Conservation (phyloP, 352 stramenopile genomes). For the Phytophthora ohioensis region DNA sequence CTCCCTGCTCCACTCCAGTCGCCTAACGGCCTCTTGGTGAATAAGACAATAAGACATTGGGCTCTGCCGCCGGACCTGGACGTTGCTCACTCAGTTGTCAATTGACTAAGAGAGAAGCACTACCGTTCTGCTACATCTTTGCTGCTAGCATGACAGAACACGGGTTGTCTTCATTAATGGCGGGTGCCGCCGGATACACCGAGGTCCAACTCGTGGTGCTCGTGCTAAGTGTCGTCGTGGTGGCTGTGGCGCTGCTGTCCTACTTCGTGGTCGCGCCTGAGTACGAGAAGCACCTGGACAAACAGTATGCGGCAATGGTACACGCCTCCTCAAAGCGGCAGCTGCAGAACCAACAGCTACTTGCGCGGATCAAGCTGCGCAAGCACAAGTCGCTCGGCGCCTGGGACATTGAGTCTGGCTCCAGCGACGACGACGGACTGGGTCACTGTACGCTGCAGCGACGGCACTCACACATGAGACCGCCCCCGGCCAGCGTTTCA, state of each 20-base stretch:
- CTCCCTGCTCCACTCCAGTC: neutral
- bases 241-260: conserved; percentile 71
- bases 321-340: conserved; percentile 42
- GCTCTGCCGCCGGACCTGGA: neutral
- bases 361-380: conserved; percentile 37
- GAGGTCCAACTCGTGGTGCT: conserved; percentile 68
- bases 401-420: conserved; percentile 60
- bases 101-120: conserved; percentile 12
- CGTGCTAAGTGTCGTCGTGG: conserved; percentile 59
- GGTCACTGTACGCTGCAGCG: conserved; percentile 16
- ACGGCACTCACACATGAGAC: conserved; percentile 35
- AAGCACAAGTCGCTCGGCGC: conserved; percentile 52
- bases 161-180: conserved; percentile 30
- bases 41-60: conserved; percentile 13
- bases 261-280: conserved; percentile 85
- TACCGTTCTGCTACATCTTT: neutral
- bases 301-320: conserved; percentile 57
- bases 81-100: conserved; percentile 28
- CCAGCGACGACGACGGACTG: conserved; percentile 51
- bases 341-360: conserved; percentile 30
- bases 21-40: conserved; percentile 10
- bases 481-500: conserved; percentile 21
- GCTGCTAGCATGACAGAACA: conserved; percentile 24
- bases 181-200: conserved; percentile 35
- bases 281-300: conserved; percentile 76